Percentiles rank a stretch among this genome's conserved stretches.
Conservation (phyloP, 345 rosid genomes). For the Eucalyptus victrix region DNA sequence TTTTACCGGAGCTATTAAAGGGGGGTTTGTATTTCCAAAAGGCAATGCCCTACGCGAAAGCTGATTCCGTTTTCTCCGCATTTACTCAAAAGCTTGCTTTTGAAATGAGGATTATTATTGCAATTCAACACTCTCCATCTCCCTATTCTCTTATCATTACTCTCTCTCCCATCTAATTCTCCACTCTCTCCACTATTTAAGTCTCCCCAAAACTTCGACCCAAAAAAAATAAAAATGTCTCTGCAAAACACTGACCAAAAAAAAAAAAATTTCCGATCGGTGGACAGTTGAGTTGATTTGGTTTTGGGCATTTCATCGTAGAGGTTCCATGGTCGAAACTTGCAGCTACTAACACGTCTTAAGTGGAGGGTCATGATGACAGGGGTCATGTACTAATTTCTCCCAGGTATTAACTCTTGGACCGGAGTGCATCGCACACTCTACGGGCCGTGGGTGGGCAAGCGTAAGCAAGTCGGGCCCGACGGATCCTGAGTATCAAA, state of each 20-base stretch:
- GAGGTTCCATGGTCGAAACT: too few relatives aligned
- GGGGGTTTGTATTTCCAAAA: background rate
- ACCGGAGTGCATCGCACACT: rapidly evolving
- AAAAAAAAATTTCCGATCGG: rapidly evolving
- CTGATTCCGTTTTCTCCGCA: background rate
- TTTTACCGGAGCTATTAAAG: background rate
- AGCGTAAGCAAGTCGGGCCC: too few relatives aligned
- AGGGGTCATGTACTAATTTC: rapidly evolving
- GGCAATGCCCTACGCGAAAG: background rate
- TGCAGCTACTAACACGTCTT: too few relatives aligned
- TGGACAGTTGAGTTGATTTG: rapidly evolving
- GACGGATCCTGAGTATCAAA: too few relatives aligned
- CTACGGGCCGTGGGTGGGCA: too few relatives aligned
- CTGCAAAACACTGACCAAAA: too few relatives aligned
- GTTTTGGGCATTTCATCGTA: rapidly evolving
- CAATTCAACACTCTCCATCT: background rate
- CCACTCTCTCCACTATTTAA: background rate
- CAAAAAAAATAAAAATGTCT: too few relatives aligned
- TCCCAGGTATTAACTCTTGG: rapidly evolving
- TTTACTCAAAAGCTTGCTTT: background rate
- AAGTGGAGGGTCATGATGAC: too few relatives aligned
- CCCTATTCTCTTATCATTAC: background rate
- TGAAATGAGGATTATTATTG: background rate
- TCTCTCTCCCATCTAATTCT: background rate
- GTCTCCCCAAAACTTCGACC: too few relatives aligned